Percentiles rank a stretch among this genome's conserved stretches.
phyloP scores from a whole-genome alignment of 495 filamentous ascomycete genomes.

The Coniosporium apollinis region DNA sequence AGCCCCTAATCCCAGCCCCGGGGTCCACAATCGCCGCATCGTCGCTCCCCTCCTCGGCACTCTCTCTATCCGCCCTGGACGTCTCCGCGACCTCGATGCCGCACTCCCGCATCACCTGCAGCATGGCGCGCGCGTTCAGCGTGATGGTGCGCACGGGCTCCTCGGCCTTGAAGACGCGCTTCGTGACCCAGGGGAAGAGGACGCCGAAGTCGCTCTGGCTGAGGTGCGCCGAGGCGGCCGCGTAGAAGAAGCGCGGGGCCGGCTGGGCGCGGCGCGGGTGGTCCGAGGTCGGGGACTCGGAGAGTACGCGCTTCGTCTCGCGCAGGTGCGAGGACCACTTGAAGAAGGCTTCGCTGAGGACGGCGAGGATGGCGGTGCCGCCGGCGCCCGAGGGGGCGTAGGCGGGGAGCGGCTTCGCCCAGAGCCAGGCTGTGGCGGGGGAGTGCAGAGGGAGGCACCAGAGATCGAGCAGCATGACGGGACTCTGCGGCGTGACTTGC shows the following conservation, averaged over 20 bases:
- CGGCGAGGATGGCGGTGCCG: slow-evolving; percentile 36
- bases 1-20: slow-evolving; percentile 10
- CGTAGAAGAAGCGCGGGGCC: slow-evolving; percentile 38
- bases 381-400: slow-evolving; percentile 33
- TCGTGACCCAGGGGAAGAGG: slow-evolving; percentile 51
- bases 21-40: slow-evolving; percentile 13
- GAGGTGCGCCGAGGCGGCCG: slow-evolving; percentile 45
- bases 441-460: slow-evolving; percentile 55
- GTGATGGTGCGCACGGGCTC: slow-evolving; percentile 44
- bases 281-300: slow-evolving; percentile 9
- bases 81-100: slow-evolving; percentile 36
- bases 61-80: slow-evolving; percentile 29
- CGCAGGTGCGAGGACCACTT: slow-evolving; percentile 51
- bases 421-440: slow-evolving; percentile 35
- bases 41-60: neutral
- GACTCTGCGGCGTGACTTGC: slow-evolving; percentile 46
- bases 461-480: slow-evolving; percentile 50
- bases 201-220: slow-evolving; percentile 65
- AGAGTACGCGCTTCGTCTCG: slow-evolving; percentile 39
- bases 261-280: slow-evolving; percentile 4
- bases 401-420: slow-evolving; percentile 46
- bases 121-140: slow-evolving; percentile 44
- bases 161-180: slow-evolving; percentile 37
- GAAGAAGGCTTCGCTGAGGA: slow-evolving; percentile 54
- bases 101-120: slow-evolving; percentile 40